Percentiles rank a stretch among this genome's conserved stretches.
Conservation (phyloP, 2,329 filamentous ascomycete genomes). For the Moelleriella libera region DNA sequence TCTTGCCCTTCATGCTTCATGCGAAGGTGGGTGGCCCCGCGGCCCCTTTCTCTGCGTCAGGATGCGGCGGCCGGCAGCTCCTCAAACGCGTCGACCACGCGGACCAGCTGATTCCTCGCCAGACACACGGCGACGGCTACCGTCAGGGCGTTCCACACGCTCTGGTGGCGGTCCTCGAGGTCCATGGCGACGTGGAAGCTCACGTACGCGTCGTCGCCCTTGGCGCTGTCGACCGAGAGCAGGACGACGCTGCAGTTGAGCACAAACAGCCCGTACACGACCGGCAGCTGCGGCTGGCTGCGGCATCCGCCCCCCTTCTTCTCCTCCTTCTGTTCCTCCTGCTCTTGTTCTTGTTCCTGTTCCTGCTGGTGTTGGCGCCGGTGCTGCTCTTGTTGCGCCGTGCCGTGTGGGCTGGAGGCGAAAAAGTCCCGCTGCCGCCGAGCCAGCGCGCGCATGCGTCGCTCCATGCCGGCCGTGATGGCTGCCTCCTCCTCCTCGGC, state of each 20-base stretch:
- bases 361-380: conserved; percentile 13
- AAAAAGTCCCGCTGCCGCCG: conserved; percentile 21
- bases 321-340: conserved; percentile 11
- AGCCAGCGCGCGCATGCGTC: conserved; percentile 20
- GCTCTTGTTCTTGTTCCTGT: too few species aligned
- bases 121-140: conserved; percentile 23
- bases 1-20: background rate
- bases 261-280: conserved; percentile 29
- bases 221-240: conserved; percentile 23
- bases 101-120: conserved; percentile 24
- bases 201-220: conserved; percentile 19
- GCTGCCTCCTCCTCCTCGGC: too few species aligned
- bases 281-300: conserved; percentile 14
- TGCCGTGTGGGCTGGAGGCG: too few species aligned
- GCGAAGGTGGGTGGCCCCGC: background rate
- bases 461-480: conserved; percentile 20
- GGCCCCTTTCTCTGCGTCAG: conserved; percentile 22
- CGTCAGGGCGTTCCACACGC: conserved; percentile 30
- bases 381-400: conserved; percentile 15
- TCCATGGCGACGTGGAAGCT: conserved; percentile 28
- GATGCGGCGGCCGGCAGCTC: conserved; percentile 14
- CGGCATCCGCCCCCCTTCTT: background rate
- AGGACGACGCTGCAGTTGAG: conserved; percentile 23
- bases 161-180: conserved; percentile 23
- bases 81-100: conserved; percentile 20